Percentiles rank a stretch among this genome's conserved stretches.
Conservation (phyloP, 1,139 yeast species). For the Scheffersomyces lignicola region DNA sequence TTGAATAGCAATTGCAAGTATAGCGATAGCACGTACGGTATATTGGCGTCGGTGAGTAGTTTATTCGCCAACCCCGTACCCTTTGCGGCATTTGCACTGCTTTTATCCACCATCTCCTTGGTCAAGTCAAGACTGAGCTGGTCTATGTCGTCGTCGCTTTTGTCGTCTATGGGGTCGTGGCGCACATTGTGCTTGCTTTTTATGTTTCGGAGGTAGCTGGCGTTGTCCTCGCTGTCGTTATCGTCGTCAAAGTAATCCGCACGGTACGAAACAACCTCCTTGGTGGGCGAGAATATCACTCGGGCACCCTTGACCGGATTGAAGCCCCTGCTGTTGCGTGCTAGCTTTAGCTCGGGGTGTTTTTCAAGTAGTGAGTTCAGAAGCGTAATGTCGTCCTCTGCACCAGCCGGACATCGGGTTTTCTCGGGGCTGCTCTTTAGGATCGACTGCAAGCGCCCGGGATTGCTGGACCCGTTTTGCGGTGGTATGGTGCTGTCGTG, state of each 20-base stretch:
- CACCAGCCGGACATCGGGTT: too few relatives aligned
- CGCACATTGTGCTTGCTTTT: slow-evolving; percentile 13
- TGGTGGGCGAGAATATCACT: slow-evolving; percentile 44
- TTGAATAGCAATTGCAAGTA: slow-evolving; percentile 74
- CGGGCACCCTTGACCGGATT: slow-evolving; percentile 45
- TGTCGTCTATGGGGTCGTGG: background rate
- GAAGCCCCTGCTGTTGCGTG: slow-evolving; percentile 23
- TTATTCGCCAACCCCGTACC: slow-evolving; percentile 7
- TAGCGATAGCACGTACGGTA: slow-evolving; percentile 65
- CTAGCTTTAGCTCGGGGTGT: slow-evolving; percentile 36
- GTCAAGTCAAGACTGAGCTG: background rate
- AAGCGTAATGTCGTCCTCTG: slow-evolving; percentile 3
- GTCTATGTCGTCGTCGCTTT: background rate
- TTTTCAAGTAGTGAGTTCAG: slow-evolving; percentile 22
- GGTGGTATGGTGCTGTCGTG: background rate
- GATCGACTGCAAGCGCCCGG: slow-evolving; percentile 2
- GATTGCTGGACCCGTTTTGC: background rate
- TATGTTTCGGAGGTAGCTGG: background rate
- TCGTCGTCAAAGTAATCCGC: slow-evolving; percentile 18
- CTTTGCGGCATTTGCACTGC: slow-evolving; percentile 5
- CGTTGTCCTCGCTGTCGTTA: slow-evolving; percentile 4
- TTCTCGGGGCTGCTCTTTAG: background rate
- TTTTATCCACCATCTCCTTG: slow-evolving; percentile 5
- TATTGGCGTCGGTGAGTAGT: slow-evolving; percentile 14
- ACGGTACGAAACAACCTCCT: slow-evolving; percentile 22